Evolutionary conservation across 768 basidiomycete species (phyloP), one percentile per base, ranked within the genome.

Genomic region (Pisolithus microcarpus): DNA sequence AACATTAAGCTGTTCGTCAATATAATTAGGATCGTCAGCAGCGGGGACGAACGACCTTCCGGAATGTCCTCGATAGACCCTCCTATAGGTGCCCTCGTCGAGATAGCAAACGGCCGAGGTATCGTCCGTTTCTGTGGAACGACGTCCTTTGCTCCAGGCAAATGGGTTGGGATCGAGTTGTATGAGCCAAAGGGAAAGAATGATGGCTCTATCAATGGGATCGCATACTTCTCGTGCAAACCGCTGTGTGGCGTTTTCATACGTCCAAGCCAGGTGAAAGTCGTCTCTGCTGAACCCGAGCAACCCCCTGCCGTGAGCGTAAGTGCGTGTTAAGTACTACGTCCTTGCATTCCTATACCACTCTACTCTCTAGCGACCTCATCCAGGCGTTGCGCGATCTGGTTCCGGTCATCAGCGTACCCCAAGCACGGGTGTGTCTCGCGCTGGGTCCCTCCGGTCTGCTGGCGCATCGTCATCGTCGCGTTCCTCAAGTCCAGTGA

Each of bases 161-260:
- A 87, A 75, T 99, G 95, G 95, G 77, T 96, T 46, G 96, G 96
- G 9, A 82, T 98, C 48, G 93, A 95, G 61, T 78, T 99, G 43
- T 79, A 77, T 51, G 84, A 85, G 59, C 69, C 80, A 7, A 85
- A 80, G 42, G 96, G 96, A 37, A 99, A 98, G 83, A 99, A 99
- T 72, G 90, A 98, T 59, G 96, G 96, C 1, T 79, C 82, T 1
- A 87, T 99, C 7, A 74, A 84, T 34, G 91, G 86, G 15, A 68
- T 81, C 45, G 55, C 68, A 1, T 99, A 98, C 71, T 99, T 99
- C 66, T 74, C 71, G 16, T 97, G 92, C 71, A 78, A 77, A 60
- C 71, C 75, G 43, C 73, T 74, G 28, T 72, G 89, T 71, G 96
- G 96, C 43, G 87, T 98, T 26, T 98, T 99, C 64, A 84, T 97